phyloP scores from a whole-genome alignment of 768 basidiomycete genomes.

The Hydnum rufescens region DNA sequence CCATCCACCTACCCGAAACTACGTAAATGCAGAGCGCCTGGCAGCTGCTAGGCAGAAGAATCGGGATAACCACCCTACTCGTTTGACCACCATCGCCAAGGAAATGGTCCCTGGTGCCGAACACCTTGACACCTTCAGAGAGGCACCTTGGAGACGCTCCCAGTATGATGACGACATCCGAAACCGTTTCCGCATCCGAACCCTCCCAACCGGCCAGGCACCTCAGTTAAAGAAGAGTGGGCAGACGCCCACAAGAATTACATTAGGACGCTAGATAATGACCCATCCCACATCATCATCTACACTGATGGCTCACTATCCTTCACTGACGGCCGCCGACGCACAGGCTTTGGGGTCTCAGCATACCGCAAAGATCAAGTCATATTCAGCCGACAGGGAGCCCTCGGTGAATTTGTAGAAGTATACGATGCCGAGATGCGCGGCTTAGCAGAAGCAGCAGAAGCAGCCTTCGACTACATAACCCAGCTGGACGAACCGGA shows the following conservation, averaged over 20 bases:
- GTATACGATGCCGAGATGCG: not conserved
- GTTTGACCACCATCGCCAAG: too few species aligned
- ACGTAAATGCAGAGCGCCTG: too few species aligned
- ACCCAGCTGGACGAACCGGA: not conserved
- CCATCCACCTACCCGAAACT: too few species aligned
- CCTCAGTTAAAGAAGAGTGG: not conserved
- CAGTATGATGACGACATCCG: not conserved
- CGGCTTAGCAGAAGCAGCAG: not conserved
- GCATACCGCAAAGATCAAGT: not conserved
- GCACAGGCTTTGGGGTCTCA: not conserved
- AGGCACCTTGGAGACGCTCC: not conserved
- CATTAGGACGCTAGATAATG: not conserved
- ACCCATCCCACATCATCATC: not conserved
- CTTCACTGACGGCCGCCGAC: not conserved
- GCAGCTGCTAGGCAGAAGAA: too few species aligned
- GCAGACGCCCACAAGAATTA: not conserved
- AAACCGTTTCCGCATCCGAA: not conserved
- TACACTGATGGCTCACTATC: not conserved
- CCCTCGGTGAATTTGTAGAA: not conserved
- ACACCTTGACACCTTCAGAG: not conserved
- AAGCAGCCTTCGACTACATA: not conserved
- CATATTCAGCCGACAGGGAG: not conserved
- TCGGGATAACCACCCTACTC: too few species aligned
- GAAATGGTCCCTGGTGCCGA: too few species aligned
- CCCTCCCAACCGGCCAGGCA: not conserved